These are phyloP conservation scores for Ustilago bromivora DNA, from an alignment of 1,284 basidiomycete genomes.

Conservation along the genomic window DNA sequence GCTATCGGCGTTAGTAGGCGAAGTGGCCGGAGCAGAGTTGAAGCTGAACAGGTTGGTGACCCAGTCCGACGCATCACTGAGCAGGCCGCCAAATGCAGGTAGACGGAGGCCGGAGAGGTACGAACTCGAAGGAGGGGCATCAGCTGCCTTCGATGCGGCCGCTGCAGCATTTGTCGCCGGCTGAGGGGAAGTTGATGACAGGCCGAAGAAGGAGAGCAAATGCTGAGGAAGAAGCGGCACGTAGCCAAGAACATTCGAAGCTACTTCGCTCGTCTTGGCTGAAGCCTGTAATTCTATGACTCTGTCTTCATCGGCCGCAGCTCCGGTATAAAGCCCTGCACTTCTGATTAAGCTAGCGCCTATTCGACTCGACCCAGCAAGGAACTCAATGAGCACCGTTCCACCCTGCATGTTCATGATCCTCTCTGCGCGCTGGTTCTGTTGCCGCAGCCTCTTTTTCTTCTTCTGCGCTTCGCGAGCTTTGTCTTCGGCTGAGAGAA, in stretches of 20 bases:
- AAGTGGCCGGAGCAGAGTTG: constrained; percentile 1
- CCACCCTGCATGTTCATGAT: constrained; percentile 52
- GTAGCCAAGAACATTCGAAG: constrained; percentile 22
- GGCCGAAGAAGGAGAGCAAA: constrained; percentile 46
- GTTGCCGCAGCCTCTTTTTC: constrained; percentile 15
- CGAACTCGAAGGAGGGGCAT: constrained; percentile 5
- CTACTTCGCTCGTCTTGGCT: not conserved
- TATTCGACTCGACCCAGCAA: constrained; percentile 50
- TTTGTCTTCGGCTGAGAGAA: constrained; percentile 24
- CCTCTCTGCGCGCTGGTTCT: constrained; percentile 20
- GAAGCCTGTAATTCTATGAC: not conserved
- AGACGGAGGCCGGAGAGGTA: constrained; percentile 18
- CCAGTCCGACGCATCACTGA: constrained; percentile 22
- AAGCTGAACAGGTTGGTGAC: constrained; percentile 28
- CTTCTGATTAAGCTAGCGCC: constrained; percentile 50
- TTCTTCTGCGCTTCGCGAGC: constrained; percentile 11
- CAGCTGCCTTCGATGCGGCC: not conserved
- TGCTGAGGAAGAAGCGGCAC: constrained; percentile 55
- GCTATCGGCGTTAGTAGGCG: not conserved
- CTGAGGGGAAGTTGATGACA: not conserved
- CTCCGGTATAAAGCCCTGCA: constrained; percentile 17
- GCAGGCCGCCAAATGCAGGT: constrained; percentile 6
- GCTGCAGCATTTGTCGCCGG: not conserved
- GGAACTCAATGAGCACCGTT: constrained; percentile 59
- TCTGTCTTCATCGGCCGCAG: not conserved